Percentiles rank a stretch among this genome's conserved stretches.
phyloP scores from a whole-genome alignment of 192 early-diverging fungal species.

The Coemansia sp. region DNA sequence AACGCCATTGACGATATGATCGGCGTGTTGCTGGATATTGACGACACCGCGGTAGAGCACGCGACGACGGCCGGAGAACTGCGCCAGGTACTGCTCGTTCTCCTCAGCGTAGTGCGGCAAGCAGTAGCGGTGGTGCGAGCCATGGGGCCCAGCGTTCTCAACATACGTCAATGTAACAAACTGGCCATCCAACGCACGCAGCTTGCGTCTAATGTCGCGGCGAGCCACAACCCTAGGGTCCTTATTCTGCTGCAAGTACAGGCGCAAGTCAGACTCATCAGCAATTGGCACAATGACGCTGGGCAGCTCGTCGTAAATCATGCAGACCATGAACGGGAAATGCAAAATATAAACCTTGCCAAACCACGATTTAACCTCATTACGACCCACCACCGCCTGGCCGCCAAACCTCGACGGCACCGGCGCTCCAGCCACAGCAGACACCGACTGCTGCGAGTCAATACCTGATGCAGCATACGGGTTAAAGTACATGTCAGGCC shows the following conservation, averaged over 20 bases:
- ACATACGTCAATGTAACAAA: conserved; percentile 58
- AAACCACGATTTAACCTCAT: conserved; percentile 62
- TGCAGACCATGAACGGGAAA: conserved; percentile 69
- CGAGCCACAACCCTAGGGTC: conserved; percentile 51
- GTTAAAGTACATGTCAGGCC: conserved; percentile 70
- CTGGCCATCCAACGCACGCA: conserved; percentile 66
- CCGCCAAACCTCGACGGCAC: background rate
- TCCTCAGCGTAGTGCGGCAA: conserved; percentile 34
- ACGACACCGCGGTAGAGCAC: conserved; percentile 50
- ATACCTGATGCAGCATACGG: conserved; percentile 41
- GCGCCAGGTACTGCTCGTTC: conserved; percentile 51
- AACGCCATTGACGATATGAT: conserved; percentile 36
- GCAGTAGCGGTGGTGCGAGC: conserved; percentile 41
- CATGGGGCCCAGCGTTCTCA: conserved; percentile 31
- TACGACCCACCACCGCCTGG: conserved; percentile 10
- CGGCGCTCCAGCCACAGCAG: background rate
- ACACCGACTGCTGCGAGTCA: background rate
- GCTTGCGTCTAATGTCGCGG: conserved; percentile 55
- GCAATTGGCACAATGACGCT: conserved; percentile 53
- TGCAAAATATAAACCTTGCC: conserved; percentile 66
- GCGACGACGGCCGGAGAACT: conserved; percentile 41
- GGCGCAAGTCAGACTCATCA: conserved; percentile 57
- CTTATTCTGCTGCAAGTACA: conserved; percentile 61
- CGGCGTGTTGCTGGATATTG: conserved; percentile 55
- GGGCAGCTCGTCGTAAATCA: conserved; percentile 67